These are phyloP conservation scores for Termitomyces sp. DNA, from an alignment of 768 basidiomycete species.

Conservation along the genomic window DNA sequence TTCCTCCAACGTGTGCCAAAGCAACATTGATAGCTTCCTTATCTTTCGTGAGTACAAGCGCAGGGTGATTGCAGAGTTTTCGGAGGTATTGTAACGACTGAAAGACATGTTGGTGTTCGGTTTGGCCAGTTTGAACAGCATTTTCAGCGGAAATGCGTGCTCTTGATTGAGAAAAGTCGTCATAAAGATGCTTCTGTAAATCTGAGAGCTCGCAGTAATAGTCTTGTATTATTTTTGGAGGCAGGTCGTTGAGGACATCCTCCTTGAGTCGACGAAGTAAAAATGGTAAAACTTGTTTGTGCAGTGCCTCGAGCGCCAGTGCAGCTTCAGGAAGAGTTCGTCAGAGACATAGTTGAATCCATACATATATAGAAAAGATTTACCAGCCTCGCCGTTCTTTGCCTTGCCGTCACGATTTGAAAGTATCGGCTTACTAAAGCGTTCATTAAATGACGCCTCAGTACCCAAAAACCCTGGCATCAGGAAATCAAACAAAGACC, in stretches of 20 bases:
- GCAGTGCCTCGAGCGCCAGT: conserved; percentile 88
- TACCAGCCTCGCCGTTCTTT: conserved; percentile 92
- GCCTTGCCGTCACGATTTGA: conserved; percentile 93
- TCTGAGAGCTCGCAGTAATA: conserved; percentile 98
- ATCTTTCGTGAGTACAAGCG: conserved; percentile 79
- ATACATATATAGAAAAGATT: conserved; percentile 20
- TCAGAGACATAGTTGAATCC: not conserved
- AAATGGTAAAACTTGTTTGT: conserved; percentile 99
- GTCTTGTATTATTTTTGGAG: conserved; percentile 99
- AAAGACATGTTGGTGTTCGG: conserved; percentile 83
- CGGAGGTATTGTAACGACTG: conserved; percentile 95
- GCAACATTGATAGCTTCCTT: conserved; percentile 50
- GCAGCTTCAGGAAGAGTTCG: conserved; percentile 51
- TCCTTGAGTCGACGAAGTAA: conserved; percentile 93
- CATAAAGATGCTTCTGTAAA: conserved; percentile 89
- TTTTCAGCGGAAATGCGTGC: conserved; percentile 61
- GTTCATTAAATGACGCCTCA: conserved; percentile 89
- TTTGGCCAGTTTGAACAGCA: conserved; percentile 44
- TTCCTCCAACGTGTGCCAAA: conserved; percentile 48
- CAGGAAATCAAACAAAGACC: conserved; percentile 98
- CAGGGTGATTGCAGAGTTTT: conserved; percentile 97
- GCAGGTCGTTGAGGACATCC: conserved; percentile 91
- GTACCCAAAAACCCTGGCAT: conserved; percentile 99
- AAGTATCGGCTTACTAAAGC: conserved; percentile 93
- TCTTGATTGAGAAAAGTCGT: conserved; percentile 83